Conservation (phyloP, 495 filamentous ascomycete genomes). For the Penicillium manginii region DNA sequence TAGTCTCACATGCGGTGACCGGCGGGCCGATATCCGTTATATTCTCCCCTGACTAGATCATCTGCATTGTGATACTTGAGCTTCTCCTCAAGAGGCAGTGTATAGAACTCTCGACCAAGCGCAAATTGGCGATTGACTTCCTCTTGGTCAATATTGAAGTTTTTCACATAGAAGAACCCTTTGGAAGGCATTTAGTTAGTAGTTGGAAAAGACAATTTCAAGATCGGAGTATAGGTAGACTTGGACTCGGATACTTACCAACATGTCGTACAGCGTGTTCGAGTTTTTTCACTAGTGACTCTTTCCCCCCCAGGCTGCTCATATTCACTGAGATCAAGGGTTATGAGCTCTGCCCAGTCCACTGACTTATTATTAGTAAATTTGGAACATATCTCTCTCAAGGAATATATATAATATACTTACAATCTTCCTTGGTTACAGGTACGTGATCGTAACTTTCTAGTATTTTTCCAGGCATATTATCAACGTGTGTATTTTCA, state of each 20-base stretch:
- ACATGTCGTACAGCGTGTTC: constrained; percentile 60
- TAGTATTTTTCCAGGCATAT: constrained; percentile 46
- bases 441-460: constrained; percentile 55
- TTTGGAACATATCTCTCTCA: background rate
- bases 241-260: too few relatives aligned
- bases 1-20: constrained; percentile 45
- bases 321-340: constrained; percentile 55
- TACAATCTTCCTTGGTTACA: constrained; percentile 49
- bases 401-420: constrained; percentile 10
- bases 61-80: constrained; percentile 46
- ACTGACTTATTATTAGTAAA: constrained; percentile 36
- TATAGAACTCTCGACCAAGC: constrained; percentile 56
- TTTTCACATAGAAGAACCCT: constrained; percentile 60
- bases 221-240: background rate
- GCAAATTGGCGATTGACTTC: constrained; percentile 61
- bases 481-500: constrained; percentile 5
- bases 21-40: constrained; percentile 50
- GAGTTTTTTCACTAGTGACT: constrained; percentile 56
- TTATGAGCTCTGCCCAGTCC: constrained; percentile 60
- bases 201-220: background rate
- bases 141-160: constrained; percentile 58
- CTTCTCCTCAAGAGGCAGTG: constrained; percentile 59
- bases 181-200: background rate
- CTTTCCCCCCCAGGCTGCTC: constrained; percentile 55
- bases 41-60: constrained; percentile 38